Conservation (phyloP, 73 alveolate genomes). For the Paramecium sonneborni region DNA sequence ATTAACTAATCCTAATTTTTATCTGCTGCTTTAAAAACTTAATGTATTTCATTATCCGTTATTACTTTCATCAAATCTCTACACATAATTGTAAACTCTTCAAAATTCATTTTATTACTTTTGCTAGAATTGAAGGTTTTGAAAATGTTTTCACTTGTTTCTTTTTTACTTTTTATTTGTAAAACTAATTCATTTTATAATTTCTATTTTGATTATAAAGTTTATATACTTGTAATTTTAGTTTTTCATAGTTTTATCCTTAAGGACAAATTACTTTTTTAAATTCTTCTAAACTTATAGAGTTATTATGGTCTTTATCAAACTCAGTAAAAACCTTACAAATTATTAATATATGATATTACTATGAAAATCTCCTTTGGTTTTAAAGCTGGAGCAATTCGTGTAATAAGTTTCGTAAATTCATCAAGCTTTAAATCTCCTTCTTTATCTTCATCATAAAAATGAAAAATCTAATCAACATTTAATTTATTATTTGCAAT, state of each 20-base stretch:
- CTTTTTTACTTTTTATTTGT: background rate
- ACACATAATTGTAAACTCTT: background rate
- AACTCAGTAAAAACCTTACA: slow-evolving; percentile 9
- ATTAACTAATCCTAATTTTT: background rate
- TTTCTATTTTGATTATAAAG: background rate
- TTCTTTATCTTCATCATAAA: slow-evolving; percentile 8
- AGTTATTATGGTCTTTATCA: background rate
- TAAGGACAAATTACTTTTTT: background rate
- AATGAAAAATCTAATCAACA: background rate
- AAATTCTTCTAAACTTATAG: background rate
- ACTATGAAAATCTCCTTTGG: background rate
- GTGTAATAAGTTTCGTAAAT: background rate
- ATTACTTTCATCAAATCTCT: background rate
- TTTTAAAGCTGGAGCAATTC: background rate
- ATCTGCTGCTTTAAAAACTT: background rate
- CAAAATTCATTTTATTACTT: background rate
- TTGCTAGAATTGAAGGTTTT: background rate
- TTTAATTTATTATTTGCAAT: slow-evolving; percentile 24
- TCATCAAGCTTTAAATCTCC: slow-evolving; percentile 2
- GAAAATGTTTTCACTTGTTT: background rate
- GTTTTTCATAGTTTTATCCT: background rate
- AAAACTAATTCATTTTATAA: background rate
- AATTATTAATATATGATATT: background rate
- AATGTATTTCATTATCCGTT: background rate
- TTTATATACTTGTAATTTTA: background rate